phyloP scores from a whole-genome alignment of 371 early-diverging fungal species.

The Mucor piriformis region DNA sequence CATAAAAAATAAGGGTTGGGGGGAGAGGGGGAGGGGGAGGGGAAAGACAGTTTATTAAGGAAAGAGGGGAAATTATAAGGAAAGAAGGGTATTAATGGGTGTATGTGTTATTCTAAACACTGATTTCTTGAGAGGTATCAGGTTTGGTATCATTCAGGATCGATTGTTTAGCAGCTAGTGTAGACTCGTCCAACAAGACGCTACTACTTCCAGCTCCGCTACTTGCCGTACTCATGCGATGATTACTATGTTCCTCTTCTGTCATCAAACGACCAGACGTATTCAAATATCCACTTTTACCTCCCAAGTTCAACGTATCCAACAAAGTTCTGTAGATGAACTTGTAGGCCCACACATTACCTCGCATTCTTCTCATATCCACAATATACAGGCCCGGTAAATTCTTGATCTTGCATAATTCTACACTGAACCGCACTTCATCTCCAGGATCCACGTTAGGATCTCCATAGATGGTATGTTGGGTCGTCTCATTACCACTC shows the following conservation, averaged over 20 bases:
- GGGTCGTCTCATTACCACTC: not conserved
- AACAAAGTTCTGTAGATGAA: slow-evolving; percentile 79
- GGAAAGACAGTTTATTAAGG: no score
- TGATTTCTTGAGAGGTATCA: not conserved
- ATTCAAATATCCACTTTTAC: slow-evolving; percentile 49
- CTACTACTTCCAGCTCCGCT: slow-evolving; percentile 19
- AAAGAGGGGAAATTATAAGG: not conserved
- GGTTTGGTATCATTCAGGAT: not conserved
- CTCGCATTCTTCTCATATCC: slow-evolving; percentile 87
- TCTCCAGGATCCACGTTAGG: slow-evolving; percentile 83
- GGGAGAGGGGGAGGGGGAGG: no score
- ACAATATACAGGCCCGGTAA: slow-evolving; percentile 88
- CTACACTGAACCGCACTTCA: slow-evolving; percentile 83
- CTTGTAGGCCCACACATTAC: slow-evolving; percentile 94
- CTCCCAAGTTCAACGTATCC: slow-evolving; percentile 58
- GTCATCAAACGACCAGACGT: not conserved
- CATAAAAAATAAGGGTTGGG: no score
- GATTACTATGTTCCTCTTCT: not conserved
- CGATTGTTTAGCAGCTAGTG: not conserved
- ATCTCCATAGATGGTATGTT: slow-evolving; percentile 92
- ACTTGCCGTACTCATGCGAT: slow-evolving; percentile 19
- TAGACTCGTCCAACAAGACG: not conserved
- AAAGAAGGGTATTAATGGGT: not conserved
- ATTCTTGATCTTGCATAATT: slow-evolving; percentile 89
- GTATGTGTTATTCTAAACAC: not conserved